Evolutionary conservation across 2,329 filamentous ascomycete genomes (phyloP).

Genomic region (Pleoardoris graminearum): DNA sequence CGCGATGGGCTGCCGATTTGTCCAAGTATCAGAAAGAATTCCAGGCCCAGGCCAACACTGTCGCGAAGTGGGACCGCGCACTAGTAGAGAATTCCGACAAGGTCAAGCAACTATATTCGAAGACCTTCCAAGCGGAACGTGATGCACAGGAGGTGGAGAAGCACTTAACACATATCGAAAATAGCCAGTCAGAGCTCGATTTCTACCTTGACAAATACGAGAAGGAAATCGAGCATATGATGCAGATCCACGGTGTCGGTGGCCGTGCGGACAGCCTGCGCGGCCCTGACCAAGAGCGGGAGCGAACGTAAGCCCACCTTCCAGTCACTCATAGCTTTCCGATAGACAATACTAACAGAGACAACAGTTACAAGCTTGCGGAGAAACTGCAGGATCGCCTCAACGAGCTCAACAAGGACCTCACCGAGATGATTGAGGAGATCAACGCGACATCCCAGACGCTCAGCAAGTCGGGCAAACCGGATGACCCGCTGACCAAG

Average conservation of each 20-base stretch:
- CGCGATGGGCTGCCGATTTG: constrained; percentile 91
- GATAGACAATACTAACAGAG: constrained; percentile 23
- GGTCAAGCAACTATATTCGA: constrained; percentile 89
- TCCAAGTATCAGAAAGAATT: constrained; percentile 98
- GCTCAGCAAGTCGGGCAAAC: constrained; percentile 84
- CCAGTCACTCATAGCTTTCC: constrained; percentile 9
- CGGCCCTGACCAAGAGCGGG: constrained; percentile 92
- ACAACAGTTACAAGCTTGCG: constrained; percentile 75
- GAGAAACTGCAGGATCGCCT: constrained; percentile 90
- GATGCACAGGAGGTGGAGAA: constrained; percentile 93
- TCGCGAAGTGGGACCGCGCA: constrained; percentile 88
- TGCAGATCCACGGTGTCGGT: constrained; percentile 77
- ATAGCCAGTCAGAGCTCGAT: constrained; percentile 88
- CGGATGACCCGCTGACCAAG: constrained; percentile 71
- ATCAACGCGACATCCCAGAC: constrained; percentile 92
- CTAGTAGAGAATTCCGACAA: constrained; percentile 93
- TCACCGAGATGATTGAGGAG: constrained; percentile 96
- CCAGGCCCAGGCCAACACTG: constrained; percentile 82
- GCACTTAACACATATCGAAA: constrained; percentile 85
- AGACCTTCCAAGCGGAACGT: constrained; percentile 90
- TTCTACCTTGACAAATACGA: constrained; percentile 91
- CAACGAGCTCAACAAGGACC: constrained; percentile 90
- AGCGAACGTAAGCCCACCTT: constrained; percentile 70
- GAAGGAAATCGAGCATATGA: constrained; percentile 85
- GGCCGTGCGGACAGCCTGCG: constrained; percentile 69